Evolutionary conservation across 495 filamentous ascomycete genomes (phyloP).

Genomic region (Aspergillus diversus): DNA sequence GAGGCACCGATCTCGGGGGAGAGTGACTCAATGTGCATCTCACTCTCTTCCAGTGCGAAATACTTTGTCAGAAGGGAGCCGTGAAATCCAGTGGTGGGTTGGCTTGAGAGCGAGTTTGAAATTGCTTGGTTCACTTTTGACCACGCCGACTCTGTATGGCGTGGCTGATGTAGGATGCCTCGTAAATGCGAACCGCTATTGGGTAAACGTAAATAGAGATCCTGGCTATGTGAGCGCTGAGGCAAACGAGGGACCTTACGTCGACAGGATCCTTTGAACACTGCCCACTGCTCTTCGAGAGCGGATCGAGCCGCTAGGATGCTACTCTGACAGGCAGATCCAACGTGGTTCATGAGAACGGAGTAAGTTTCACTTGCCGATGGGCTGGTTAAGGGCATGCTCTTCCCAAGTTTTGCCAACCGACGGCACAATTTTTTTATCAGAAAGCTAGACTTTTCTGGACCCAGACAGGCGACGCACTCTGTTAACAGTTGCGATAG

Average conservation of each 20-base stretch:
- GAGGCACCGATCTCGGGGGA: constrained; percentile 3
- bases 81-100: not conserved
- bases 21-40: not conserved
- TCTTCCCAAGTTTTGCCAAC: constrained; percentile 57
- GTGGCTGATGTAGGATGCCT: constrained; percentile 22
- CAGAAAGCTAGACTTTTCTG: constrained; percentile 41
- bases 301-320: constrained; percentile 28
- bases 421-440: constrained; percentile 63
- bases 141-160: not conserved
- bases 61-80: not conserved
- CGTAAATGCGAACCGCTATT: constrained; percentile 49
- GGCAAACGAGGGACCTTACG: constrained; percentile 45
- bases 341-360: constrained; percentile 23
- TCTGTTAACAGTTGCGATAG: constrained; percentile 49
- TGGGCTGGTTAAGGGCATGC: not conserved
- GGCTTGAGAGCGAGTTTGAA: not conserved
- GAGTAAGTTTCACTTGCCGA: constrained; percentile 17
- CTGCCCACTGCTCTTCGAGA: constrained; percentile 28
- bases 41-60: not conserved
- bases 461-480: constrained; percentile 25
- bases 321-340: constrained; percentile 28
- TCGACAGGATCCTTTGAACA: constrained; percentile 31
- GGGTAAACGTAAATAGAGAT: constrained; percentile 43
- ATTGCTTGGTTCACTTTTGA: constrained; percentile 10
- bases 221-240: constrained; percentile 28